Conservation (phyloP, 106 monocot genomes). For the Triglochin maritima region DNA sequence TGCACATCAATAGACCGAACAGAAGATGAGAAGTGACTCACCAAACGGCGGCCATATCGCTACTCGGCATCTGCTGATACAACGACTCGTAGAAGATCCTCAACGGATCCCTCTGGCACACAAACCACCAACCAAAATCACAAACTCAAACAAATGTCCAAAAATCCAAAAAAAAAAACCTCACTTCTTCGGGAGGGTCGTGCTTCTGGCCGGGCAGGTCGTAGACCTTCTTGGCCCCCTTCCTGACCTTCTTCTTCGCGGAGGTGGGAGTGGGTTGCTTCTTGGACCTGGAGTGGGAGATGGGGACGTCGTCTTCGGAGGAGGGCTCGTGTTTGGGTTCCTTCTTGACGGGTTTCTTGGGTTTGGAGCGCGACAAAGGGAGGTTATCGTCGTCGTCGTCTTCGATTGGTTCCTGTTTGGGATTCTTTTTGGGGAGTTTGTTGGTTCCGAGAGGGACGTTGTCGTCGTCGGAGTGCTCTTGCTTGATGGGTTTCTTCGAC, state of each 20-base stretch:
- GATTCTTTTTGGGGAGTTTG: slow-evolving; percentile 5
- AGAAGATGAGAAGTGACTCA: slow-evolving; percentile 12
- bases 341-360: slow-evolving; percentile 16
- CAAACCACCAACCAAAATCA: background rate
- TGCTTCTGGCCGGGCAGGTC: slow-evolving; percentile 88
- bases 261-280: background rate
- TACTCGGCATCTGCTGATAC: slow-evolving; percentile 61
- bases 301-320: slow-evolving; percentile 11
- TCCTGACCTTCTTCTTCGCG: background rate
- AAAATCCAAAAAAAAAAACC: background rate
- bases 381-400: slow-evolving; percentile 32
- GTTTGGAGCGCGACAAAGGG: slow-evolving; percentile 16
- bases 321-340: slow-evolving; percentile 30
- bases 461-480: background rate
- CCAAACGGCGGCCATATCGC: slow-evolving; percentile 86
- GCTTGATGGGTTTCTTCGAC: background rate
- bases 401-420: slow-evolving; percentile 8
- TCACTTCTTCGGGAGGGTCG: slow-evolving; percentile 67
- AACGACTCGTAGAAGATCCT: slow-evolving; percentile 90
- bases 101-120: slow-evolving; percentile 73
- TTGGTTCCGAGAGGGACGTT: slow-evolving; percentile 2
- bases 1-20: background rate
- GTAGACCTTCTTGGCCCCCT: slow-evolving; percentile 49
- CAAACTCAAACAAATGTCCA: background rate
- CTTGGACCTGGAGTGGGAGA: background rate